These are phyloP conservation scores for Vitis riparia DNA, from an alignment of 164 flowering plant genomes.

Conservation along the genomic window DNA sequence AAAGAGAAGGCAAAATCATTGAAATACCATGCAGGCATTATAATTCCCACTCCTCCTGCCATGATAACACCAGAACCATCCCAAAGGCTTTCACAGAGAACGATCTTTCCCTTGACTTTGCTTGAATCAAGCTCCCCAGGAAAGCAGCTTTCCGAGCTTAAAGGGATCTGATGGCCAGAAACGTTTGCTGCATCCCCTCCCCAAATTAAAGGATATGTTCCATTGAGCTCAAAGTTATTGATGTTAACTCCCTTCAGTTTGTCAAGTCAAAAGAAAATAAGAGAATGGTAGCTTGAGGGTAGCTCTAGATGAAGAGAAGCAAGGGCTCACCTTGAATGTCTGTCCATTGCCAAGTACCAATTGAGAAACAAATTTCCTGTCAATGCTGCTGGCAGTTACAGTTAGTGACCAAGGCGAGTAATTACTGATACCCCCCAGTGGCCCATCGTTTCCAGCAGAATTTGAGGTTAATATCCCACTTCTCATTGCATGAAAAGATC, in stretches of 20 bases:
- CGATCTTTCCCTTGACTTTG: not conserved
- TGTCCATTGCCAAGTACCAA: slow-evolving; percentile 20
- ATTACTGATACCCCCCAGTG: not conserved
- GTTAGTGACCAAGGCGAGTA: slow-evolving; percentile 15
- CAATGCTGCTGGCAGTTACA: slow-evolving; percentile 22
- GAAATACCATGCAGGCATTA: slow-evolving; percentile 1
- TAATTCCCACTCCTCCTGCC: not conserved
- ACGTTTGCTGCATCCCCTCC: slow-evolving; percentile 18
- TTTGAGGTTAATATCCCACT: slow-evolving; percentile 18
- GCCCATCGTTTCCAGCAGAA: slow-evolving; percentile 24
- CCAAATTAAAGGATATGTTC: slow-evolving; percentile 18
- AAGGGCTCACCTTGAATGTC: not conserved
- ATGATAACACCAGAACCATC: not conserved
- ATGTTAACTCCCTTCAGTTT: not conserved
- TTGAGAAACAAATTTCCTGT: slow-evolving; percentile 13
- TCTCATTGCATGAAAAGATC: slow-evolving; percentile 26
- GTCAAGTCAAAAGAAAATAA: too few species aligned
- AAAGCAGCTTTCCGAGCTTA: not conserved
- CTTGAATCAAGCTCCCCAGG: slow-evolving; percentile 7
- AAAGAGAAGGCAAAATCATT: slow-evolving; percentile 8
- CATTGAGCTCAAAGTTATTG: slow-evolving; percentile 17
- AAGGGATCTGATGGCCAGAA: not conserved
- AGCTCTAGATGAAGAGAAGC: not conserved
- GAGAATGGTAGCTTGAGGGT: not conserved
- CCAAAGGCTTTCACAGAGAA: too few species aligned